phyloP scores from a whole-genome alignment of 208 protist species.

The Acanthamoeba triangularis region DNA sequence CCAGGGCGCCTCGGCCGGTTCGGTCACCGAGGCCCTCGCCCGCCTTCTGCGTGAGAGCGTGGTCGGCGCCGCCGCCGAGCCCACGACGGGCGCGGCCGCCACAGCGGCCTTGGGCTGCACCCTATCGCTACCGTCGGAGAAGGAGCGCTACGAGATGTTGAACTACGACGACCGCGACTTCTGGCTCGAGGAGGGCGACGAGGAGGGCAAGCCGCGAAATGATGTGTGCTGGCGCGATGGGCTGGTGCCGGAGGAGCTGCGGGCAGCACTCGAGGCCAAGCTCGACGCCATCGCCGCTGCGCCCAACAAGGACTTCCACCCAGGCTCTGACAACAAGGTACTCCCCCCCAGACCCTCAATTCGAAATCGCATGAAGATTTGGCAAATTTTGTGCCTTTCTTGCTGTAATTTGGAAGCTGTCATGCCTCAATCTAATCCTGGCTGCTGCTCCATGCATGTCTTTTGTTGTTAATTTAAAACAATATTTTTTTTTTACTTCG shows the following conservation, averaged over 20 bases:
- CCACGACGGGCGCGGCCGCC: too few relatives aligned
- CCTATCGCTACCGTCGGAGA: neutral
- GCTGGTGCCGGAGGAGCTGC: neutral
- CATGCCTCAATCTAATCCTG: too few relatives aligned
- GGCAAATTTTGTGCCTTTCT: too few relatives aligned
- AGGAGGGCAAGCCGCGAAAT: neutral
- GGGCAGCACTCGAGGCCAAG: neutral
- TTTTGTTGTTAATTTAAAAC: too few relatives aligned
- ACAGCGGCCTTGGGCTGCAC: neutral
- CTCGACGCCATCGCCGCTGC: conserved; percentile 30
- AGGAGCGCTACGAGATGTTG: neutral
- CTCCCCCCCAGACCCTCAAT: neutral
- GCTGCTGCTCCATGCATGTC: too few relatives aligned
- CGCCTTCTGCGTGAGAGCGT: neutral
- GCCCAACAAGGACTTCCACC: conserved; percentile 11
- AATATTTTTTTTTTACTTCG: too few relatives aligned
- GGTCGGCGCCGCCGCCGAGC: neutral
- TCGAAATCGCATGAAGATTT: too few relatives aligned
- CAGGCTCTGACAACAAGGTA: neutral
- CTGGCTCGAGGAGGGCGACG: neutral
- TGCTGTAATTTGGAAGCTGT: too few relatives aligned
- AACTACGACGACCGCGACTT: neutral
- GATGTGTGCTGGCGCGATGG: neutral
- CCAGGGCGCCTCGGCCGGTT: neutral
- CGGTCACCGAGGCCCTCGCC: neutral